Percentiles rank a stretch among this genome's conserved stretches.
Evolutionary conservation across 805 yeast genomes (phyloP).

Genomic region (Vanderwaltozyma verrucispora): DNA sequence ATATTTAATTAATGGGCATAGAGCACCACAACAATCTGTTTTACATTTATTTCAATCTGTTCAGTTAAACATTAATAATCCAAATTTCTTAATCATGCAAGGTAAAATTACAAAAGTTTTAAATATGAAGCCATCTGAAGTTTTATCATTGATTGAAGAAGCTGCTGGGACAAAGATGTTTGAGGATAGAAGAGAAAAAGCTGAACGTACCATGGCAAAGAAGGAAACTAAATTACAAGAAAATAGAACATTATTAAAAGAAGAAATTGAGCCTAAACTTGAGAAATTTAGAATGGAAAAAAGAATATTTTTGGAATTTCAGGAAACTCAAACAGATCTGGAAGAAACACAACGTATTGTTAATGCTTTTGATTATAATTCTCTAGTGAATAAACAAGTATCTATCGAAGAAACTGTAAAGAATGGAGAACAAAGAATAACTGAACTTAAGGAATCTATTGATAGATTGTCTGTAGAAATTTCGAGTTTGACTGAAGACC

Average conservation of each 20-base stretch:
- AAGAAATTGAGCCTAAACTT: slow-evolving; percentile 89
- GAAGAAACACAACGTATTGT: slow-evolving; percentile 67
- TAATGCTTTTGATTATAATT: slow-evolving; percentile 62
- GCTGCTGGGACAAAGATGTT: slow-evolving; percentile 97
- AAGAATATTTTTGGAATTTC: slow-evolving; percentile 73
- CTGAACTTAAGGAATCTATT: slow-evolving; percentile 34
- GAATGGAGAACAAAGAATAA: slow-evolving; percentile 33
- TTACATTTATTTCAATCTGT: slow-evolving; percentile 86
- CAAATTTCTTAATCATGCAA: slow-evolving; percentile 96
- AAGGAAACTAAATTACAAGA: slow-evolving; percentile 79
- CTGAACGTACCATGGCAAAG: slow-evolving; percentile 83
- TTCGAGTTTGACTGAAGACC: slow-evolving; percentile 46
- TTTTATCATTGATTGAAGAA: slow-evolving; percentile 85
- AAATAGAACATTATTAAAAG: slow-evolving; percentile 58
- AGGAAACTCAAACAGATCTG: slow-evolving; percentile 69
- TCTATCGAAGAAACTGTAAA: slow-evolving; percentile 35
- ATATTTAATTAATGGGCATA: slow-evolving; percentile 88
- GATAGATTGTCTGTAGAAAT: slow-evolving; percentile 46
- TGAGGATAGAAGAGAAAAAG: slow-evolving; percentile 87
- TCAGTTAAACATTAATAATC: slow-evolving; percentile 91
- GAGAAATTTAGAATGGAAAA: slow-evolving; percentile 74
- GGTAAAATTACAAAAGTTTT: slow-evolving; percentile 96
- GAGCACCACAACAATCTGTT: slow-evolving; percentile 91
- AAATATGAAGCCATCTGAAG: slow-evolving; percentile 91
- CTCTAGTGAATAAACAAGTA: slow-evolving; percentile 32